Base-by-base conservation (phyloP, 192 early-diverging fungal species). In the Helicostylum pulchrum region DNA sequence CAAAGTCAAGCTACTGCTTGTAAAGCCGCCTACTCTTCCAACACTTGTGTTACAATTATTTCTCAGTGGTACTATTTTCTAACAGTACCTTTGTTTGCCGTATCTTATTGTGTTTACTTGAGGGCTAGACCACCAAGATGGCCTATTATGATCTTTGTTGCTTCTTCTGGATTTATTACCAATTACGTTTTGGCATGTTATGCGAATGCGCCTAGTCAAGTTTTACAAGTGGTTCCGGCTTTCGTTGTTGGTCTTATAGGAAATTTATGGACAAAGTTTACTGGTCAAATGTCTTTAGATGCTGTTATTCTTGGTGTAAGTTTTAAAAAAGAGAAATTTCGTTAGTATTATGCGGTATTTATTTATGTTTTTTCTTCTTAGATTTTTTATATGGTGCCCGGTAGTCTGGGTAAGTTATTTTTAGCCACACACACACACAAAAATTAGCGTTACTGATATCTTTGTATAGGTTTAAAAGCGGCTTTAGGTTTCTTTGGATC, bases 201-300 rank as follows among this genome's bases (percentile, higher is more conserved):
- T 60, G 72, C 68, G 55, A 71, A 78, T 2, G 80, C 81, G 6
- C 66, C 85, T 32, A 68, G 75, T 10, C 83, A 87, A 21, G 75
- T 89, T 3, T 74, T 81, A 0, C 91, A 87, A 0, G 88, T 88
- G 3, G 73, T 93, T 17, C 81, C 91, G 0, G 77, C 90, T 6
- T 88, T 94, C 71, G 83, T 83, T 11, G 87, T 97, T 72, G 95
- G 94, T 0, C 68, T 95, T 45, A 67, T 83, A 31, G 83, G 86
- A 34, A 94, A 97, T 73, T 43, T 94, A 12, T 83, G 90, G 64
- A 87, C 90, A 2, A 80, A 89, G n/a, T 68, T 93, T 21, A 87
- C 87, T 9, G 79, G 85, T 61, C 65, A 82, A 39, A 82, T 91
- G 45, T 88, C 90, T 2, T 85, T 97, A 71, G 91, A 90, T 60